Base-by-base conservation (phyloP, 805 yeast genomes). In the Ogataea pignaliae region DNA sequence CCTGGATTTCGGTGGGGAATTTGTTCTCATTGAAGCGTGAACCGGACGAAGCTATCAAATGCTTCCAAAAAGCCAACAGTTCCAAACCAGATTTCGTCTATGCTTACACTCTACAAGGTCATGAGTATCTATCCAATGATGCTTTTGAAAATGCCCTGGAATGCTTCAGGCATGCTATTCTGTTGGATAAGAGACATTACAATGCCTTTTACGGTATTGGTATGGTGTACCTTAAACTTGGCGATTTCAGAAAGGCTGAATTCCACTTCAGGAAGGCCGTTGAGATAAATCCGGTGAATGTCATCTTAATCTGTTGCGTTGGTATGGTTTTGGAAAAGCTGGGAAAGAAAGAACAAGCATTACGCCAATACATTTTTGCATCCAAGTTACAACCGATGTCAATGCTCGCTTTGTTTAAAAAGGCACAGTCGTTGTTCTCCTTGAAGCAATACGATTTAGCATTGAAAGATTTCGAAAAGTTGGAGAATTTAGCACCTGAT, bases 181-280 rank as follows among this genome's bases (percentile, higher is more conserved):
- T 83, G 18, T 73, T 82, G 35, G 96, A 91, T 56, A 74, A 83
- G 38, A 72, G 89, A 45, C 97, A 88, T 60, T 93, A 90, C 64
- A 93, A 91, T 64, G 97, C 98, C 0, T 80, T 90, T 57, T 93
- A 93, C 58, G 99, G 99, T 26, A 77, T 93, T 44, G 99, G 98
- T 8, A 88, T 89, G 91, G 95, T 89, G 28, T 85, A 83, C 61
- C 75, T 88, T 61, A 87, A 88, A 56, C 67, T 89, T 41, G 98
- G 97, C 5, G 89, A 88, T 54, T 81, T 81, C 57, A 79, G 77
- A 36, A 80, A 81, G 55, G 97, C 98, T 1, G 90, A 88, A 56
- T 78, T 80, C 49, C 95, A 88, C 63, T 88, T 91, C 68, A 71
- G 88, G 43, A 87, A 85, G 57, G 98, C 98, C 0, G 79, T 86